Percentiles rank a stretch among this genome's conserved stretches.
These are phyloP conservation scores for Atalantia buxifolia DNA, from an alignment of 345 rosid genomes.

Conservation along the genomic window DNA sequence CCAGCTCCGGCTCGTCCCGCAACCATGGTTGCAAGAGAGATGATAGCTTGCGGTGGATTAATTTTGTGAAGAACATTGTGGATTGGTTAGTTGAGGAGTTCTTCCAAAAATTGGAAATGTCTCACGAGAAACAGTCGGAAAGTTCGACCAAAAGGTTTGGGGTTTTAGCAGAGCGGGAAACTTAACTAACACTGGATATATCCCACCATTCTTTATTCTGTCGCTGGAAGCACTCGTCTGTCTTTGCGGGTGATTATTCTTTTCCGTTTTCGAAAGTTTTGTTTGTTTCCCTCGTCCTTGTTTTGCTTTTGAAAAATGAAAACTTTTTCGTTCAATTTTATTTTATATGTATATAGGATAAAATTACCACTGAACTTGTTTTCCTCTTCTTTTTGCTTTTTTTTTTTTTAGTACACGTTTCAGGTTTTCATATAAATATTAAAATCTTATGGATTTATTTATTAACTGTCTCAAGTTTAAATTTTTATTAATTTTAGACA, in stretches of 20 bases:
- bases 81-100: neutral
- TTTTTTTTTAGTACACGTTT: no score
- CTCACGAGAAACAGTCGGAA: constrained; percentile 2
- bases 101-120: neutral
- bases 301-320: no score
- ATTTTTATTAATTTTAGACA: no score
- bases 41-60: constrained; percentile 48
- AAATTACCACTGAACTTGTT: no score
- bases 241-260: neutral
- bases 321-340: no score
- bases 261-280: neutral
- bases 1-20: constrained; percentile 60
- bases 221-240: neutral
- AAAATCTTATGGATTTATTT: no score
- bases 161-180: constrained; percentile 23
- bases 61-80: constrained; percentile 41
- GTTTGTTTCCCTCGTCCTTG: neutral
- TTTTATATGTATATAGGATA: no score
- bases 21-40: constrained; percentile 69
- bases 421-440: no score
- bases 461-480: no score
- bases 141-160: neutral
- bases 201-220: neutral
- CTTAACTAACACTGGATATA: neutral
- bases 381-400: no score